Conservation (phyloP, 2,329 filamentous ascomycete species). For the Venturia asperata region DNA sequence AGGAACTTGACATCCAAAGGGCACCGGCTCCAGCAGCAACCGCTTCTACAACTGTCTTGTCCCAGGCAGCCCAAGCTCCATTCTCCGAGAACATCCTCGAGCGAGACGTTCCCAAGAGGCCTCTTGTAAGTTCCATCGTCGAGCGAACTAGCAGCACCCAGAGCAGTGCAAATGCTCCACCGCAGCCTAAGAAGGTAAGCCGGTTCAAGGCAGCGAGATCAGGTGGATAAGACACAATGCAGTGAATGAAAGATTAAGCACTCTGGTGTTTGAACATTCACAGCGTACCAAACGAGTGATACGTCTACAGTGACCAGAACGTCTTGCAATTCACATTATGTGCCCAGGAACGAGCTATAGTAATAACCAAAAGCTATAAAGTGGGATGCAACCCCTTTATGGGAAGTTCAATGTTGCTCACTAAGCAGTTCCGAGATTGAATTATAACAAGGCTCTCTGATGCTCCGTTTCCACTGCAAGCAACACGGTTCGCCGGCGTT, state of each 20-base stretch:
- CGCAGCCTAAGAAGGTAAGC: constrained; percentile 58
- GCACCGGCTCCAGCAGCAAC: constrained; percentile 31
- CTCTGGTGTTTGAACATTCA: not conserved
- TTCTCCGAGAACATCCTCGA: constrained; percentile 27
- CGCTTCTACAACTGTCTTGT: constrained; percentile 26
- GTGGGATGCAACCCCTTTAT: not conserved
- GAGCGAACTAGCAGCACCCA: constrained; percentile 31
- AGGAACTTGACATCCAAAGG: constrained; percentile 62
- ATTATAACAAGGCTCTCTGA: constrained; percentile 9
- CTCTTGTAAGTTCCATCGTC: constrained; percentile 31
- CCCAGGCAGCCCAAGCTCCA: constrained; percentile 24
- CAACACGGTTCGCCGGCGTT: constrained; percentile 2
- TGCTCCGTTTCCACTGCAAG: not conserved
- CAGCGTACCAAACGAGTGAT: not conserved
- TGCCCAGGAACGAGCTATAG: constrained; percentile 3
- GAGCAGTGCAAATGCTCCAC: constrained; percentile 20
- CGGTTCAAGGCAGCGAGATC: constrained; percentile 67
- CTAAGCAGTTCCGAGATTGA: constrained; percentile 12
- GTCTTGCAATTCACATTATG: too few species aligned
- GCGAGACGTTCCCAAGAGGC: not conserved
- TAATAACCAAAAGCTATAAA: constrained; percentile 10
- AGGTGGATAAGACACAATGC: constrained; percentile 22
- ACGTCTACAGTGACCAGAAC: not conserved
- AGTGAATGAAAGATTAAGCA: not conserved
- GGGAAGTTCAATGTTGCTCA: not conserved